These are phyloP conservation scores for Euphorbia pulcherrima DNA, from an alignment of 345 rosid genomes.

Conservation along the genomic window DNA sequence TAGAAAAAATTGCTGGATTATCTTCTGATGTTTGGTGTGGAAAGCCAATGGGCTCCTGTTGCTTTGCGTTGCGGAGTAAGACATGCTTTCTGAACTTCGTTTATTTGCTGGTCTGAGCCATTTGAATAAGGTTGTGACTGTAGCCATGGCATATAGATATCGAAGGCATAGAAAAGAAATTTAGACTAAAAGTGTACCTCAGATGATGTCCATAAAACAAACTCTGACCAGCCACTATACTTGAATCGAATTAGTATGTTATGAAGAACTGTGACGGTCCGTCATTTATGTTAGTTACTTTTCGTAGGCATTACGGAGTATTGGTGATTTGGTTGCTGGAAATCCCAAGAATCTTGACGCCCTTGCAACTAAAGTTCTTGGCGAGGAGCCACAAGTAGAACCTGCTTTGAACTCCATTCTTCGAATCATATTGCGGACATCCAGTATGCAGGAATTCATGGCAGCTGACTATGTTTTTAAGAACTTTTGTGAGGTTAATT, in stretches of 20 bases:
- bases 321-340: conserved; percentile 71
- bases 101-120: background rate
- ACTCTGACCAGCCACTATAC: background rate
- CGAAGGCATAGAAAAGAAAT: background rate
- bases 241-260: background rate
- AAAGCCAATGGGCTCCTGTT: conserved; percentile 95
- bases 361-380: conserved; percentile 86
- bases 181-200: background rate
- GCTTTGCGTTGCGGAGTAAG: conserved; percentile 83
- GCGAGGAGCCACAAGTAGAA: conserved; percentile 84
- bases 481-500: conserved; percentile 82
- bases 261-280: background rate
- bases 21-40: conserved; percentile 84
- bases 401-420: conserved; percentile 92
- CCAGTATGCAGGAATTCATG: conserved; percentile 82
- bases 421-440: conserved; percentile 76
- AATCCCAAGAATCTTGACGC: conserved; percentile 73
- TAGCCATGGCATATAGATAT: background rate
- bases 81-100: conserved; percentile 9
- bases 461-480: conserved; percentile 88
- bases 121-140: background rate
- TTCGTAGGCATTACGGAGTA: conserved; percentile 73
- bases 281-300: conserved; percentile 20
- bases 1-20: conserved; percentile 77
- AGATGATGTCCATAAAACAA: background rate